A percentile compares a stretch with the other conserved stretches of the same genome.
Evolutionary conservation across 345 rosid genomes (phyloP).

Genomic region (Citropsis articulata): DNA sequence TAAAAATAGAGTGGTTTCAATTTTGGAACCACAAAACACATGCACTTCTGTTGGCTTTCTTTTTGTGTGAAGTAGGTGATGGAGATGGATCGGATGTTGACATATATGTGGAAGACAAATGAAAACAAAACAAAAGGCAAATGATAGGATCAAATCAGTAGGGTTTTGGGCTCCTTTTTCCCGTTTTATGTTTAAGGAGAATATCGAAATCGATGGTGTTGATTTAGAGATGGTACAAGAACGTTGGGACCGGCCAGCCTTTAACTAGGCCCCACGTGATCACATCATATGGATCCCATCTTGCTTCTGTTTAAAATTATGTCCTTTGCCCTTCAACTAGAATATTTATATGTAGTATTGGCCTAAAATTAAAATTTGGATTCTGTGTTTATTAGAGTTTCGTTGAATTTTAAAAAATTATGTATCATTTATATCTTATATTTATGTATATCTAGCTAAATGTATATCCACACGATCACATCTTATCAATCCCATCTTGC

Average conservation of each 20-base stretch:
- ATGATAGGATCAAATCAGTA: not conserved
- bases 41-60: not conserved
- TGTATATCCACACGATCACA: no score
- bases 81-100: conserved; percentile 9
- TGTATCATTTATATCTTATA: no score
- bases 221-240: not conserved
- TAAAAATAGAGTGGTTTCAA: conserved; percentile 23
- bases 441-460: no score
- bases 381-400: no score
- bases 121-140: not conserved
- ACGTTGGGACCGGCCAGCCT: not conserved
- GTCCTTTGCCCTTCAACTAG: not conserved
- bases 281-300: not conserved
- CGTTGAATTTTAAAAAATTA: no score
- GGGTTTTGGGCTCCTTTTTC: not conserved
- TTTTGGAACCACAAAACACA: conserved; percentile 8
- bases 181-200: not conserved
- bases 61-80: not conserved
- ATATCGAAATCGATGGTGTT: not conserved
- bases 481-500: no score
- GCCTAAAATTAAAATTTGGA: no score
- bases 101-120: not conserved
- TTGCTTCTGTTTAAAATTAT: not conserved
- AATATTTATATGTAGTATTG: no score
- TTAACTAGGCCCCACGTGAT: not conserved